These are phyloP conservation scores for Leishmania major DNA, from an alignment of 208 protist species.

Conservation along the genomic window DNA sequence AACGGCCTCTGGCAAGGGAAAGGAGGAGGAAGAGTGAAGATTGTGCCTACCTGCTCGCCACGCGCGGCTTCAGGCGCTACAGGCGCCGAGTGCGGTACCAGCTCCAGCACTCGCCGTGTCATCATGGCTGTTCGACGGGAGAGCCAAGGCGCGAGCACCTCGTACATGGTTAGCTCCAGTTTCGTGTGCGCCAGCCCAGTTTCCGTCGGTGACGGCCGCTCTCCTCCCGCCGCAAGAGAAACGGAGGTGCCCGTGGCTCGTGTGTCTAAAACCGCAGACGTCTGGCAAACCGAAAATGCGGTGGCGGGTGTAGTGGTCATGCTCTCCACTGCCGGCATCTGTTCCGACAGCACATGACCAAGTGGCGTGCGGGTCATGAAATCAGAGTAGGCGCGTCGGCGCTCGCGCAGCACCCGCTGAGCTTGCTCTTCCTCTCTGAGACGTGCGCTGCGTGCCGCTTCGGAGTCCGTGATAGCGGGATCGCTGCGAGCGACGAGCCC, in stretches of 20 bases:
- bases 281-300: background rate
- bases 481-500: background rate
- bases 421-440: constrained; percentile 8
- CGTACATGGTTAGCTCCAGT: constrained; percentile 13
- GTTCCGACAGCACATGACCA: constrained; percentile 9
- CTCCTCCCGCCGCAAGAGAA: background rate
- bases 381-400: constrained; percentile 10
- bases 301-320: background rate
- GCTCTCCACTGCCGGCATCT: constrained; percentile 11
- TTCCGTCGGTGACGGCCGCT: background rate
- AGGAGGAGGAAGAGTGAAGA: background rate
- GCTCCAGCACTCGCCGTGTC: constrained; percentile 17
- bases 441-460: constrained; percentile 8
- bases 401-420: constrained; percentile 16
- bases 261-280: background rate
- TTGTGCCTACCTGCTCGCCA: background rate
- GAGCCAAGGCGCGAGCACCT: constrained; percentile 8
- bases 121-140: constrained; percentile 15
- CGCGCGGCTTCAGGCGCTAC: background rate
- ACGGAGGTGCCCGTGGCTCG: background rate
- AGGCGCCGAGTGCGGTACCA: constrained; percentile 1
- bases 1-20: background rate
- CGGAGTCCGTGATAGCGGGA: background rate
- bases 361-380: constrained; percentile 15
- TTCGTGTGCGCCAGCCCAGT: background rate